Conservation (phyloP, 345 rosid genomes). For the Erodium maritimum region DNA sequence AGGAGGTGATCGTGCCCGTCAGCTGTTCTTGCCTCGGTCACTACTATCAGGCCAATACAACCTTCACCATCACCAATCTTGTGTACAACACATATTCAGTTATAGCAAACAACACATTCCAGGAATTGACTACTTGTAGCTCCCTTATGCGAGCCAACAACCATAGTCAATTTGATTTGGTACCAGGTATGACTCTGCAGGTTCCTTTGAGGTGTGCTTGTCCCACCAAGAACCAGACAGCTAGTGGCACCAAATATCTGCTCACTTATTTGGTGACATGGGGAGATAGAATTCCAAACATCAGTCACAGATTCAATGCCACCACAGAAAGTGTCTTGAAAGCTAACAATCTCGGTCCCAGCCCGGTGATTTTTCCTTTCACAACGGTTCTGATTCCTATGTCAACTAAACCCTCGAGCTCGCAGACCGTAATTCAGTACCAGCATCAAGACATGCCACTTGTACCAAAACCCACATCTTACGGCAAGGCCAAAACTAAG, state of each 20-base stretch:
- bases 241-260: constrained; percentile 25
- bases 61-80: constrained; percentile 9
- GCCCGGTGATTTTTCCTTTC: constrained; percentile 16
- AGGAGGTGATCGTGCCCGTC: constrained; percentile 35
- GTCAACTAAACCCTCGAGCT: constrained; percentile 23
- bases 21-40: constrained; percentile 24
- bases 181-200: constrained; percentile 10
- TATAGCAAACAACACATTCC: constrained; percentile 16
- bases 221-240: constrained; percentile 27
- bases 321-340: constrained; percentile 13
- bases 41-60: constrained; percentile 26
- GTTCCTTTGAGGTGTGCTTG: constrained; percentile 43
- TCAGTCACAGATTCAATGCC: constrained; percentile 28
- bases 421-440: constrained; percentile 17
- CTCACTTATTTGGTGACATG: constrained; percentile 24
- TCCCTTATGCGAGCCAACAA: constrained; percentile 18
- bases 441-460: constrained; percentile 6
- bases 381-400: constrained; percentile 43
- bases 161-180: constrained; percentile 5
- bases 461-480: constrained; percentile 12
- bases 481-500: constrained; percentile 13
- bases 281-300: constrained; percentile 16
- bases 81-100: constrained; percentile 9
- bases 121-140: constrained; percentile 29
- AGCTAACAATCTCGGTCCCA: constrained; percentile 25